Evolutionary conservation across 352 stramenopile genomes (phyloP).

Genomic region (Pythium grandisporangium): DNA sequence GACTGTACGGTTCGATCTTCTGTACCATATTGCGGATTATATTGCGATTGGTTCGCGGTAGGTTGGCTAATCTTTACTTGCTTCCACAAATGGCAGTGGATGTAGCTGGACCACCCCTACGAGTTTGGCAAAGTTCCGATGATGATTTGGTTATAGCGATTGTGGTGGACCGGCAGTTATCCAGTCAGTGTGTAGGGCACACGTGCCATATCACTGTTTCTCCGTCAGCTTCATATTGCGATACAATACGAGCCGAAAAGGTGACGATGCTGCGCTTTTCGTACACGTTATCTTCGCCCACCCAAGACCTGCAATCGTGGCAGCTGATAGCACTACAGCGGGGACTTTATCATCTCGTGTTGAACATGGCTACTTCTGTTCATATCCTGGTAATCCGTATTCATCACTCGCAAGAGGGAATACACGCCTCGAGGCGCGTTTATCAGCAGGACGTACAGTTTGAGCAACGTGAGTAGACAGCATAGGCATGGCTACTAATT

Average conservation of each 20-base stretch:
- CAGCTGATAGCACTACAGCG: slow-evolving; percentile 21
- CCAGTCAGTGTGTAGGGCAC: slow-evolving; percentile 13
- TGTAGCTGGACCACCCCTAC: slow-evolving; percentile 25
- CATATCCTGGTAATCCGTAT: slow-evolving; percentile 16
- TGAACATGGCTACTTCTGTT: slow-evolving; percentile 33
- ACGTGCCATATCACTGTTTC: slow-evolving; percentile 30
- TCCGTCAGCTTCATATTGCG: slow-evolving; percentile 20
- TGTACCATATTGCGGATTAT: too few relatives aligned
- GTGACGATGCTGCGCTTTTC: slow-evolving; percentile 27
- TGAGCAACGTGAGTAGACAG: slow-evolving; percentile 4
- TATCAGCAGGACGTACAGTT: background rate
- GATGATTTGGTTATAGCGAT: slow-evolving; percentile 34
- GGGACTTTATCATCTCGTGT: slow-evolving; percentile 27
- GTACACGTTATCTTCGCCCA: slow-evolving; percentile 17
- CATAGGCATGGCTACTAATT: too few relatives aligned
- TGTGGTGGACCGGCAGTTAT: slow-evolving; percentile 12
- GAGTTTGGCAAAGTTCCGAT: slow-evolving; percentile 54
- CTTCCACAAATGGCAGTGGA: too few relatives aligned
- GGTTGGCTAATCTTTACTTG: too few relatives aligned
- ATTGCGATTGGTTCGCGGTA: too few relatives aligned
- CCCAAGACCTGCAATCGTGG: slow-evolving; percentile 30
- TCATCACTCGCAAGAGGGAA: too few relatives aligned
- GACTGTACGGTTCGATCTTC: too few relatives aligned
- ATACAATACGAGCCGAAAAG: background rate
- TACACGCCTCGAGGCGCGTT: too few relatives aligned